Conservation (phyloP, 106 monocot genomes). For the Dendrobium huoshanense region DNA sequence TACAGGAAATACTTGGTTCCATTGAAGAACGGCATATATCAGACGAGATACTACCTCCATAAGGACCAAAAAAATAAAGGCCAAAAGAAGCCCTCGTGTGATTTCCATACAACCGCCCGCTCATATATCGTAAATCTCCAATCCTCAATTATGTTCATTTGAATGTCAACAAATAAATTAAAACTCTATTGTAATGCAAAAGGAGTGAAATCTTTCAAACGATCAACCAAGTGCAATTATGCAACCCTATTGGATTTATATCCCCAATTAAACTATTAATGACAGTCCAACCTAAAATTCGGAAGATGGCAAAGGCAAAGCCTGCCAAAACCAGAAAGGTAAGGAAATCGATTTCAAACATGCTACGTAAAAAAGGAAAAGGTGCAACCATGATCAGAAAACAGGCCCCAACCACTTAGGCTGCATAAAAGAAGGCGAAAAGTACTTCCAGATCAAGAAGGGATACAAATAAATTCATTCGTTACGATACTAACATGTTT, state of each 20-base stretch:
- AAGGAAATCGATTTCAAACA: background rate
- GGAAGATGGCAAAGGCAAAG: background rate
- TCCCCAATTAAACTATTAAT: background rate
- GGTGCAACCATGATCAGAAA: background rate
- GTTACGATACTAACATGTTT: background rate
- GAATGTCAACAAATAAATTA: too few relatives aligned
- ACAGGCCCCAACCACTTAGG: background rate
- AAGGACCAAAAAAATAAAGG: too few relatives aligned
- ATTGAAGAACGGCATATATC: too few relatives aligned
- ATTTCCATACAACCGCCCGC: too few relatives aligned
- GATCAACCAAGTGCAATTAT: background rate
- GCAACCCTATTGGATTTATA: background rate
- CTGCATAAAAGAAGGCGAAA: background rate
- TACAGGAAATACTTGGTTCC: too few relatives aligned
- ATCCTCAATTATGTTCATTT: too few relatives aligned
- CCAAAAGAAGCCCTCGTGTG: too few relatives aligned
- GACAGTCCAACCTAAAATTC: background rate
- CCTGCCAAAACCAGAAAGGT: background rate
- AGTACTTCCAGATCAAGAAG: background rate
- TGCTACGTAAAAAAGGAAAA: background rate
- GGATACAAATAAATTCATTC: background rate
- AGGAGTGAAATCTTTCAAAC: background rate
- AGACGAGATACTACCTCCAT: too few relatives aligned
- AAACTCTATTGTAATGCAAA: too few relatives aligned
- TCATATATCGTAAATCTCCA: too few relatives aligned